Percentiles rank a stretch among this genome's conserved stretches.
phyloP scores from a whole-genome alignment of 257 asterid genomes.

The Parsonsia alboflavescens region DNA sequence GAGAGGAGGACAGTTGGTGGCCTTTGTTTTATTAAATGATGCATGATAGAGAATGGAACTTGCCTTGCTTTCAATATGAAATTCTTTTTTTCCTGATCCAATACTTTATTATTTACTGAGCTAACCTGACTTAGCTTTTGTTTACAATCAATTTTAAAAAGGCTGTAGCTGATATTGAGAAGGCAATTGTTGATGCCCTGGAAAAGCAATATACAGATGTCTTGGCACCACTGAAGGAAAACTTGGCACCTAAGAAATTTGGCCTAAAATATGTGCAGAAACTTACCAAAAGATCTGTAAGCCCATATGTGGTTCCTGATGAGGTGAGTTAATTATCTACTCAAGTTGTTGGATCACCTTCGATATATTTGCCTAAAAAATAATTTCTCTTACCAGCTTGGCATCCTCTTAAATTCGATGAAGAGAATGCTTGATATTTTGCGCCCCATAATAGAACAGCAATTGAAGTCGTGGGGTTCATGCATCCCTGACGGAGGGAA shows the following conservation, averaged over 20 bases:
- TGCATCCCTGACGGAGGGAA: slow-evolving; percentile 44
- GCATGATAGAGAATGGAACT: neutral
- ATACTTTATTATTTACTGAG: neutral
- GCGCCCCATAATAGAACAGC: slow-evolving; percentile 44
- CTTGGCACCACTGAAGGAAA: slow-evolving; percentile 42
- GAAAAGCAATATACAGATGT: slow-evolving; percentile 58
- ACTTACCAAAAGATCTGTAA: slow-evolving; percentile 39
- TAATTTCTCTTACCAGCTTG: slow-evolving; percentile 30
- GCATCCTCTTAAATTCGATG: slow-evolving; percentile 47
- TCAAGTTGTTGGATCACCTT: neutral
- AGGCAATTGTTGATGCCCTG: slow-evolving; percentile 44
- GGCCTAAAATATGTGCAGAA: slow-evolving; percentile 47
- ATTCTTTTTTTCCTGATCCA: neutral
- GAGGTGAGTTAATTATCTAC: slow-evolving; percentile 26
- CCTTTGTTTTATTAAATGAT: neutral
- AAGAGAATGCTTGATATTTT: slow-evolving; percentile 45
- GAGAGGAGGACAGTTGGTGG: neutral
- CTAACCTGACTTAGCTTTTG: slow-evolving; percentile 11
- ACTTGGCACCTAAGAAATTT: slow-evolving; percentile 37
- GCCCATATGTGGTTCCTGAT: slow-evolving; percentile 39
- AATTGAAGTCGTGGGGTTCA: slow-evolving; percentile 45
- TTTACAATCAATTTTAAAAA: slow-evolving; percentile 4
- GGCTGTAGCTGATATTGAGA: slow-evolving; percentile 57
- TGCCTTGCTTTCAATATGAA: neutral
- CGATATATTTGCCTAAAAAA: neutral